Conservation (phyloP, 2,329 filamentous ascomycete species). For the Penicillium sp. region DNA sequence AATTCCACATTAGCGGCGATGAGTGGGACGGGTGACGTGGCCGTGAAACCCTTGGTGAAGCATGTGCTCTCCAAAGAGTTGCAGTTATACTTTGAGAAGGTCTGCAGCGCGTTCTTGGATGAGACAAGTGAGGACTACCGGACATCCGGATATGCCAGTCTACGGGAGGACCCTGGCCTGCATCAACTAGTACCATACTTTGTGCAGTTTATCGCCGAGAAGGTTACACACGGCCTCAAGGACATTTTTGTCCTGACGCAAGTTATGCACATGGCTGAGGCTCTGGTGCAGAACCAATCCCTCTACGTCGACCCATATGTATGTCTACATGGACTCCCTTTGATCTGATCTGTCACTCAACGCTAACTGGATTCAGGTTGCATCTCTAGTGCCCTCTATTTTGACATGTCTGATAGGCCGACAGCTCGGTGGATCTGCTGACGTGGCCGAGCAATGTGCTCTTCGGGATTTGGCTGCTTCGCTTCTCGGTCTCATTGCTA, state of each 20-base stretch:
- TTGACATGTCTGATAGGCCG: slow-evolving; percentile 88
- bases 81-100: slow-evolving; percentile 95
- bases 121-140: slow-evolving; percentile 85
- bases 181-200: slow-evolving; percentile 97
- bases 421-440: slow-evolving; percentile 65
- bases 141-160: slow-evolving; percentile 78
- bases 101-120: slow-evolving; percentile 84
- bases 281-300: slow-evolving; percentile 78
- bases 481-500: slow-evolving; percentile 74
- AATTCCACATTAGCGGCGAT: slow-evolving; percentile 83
- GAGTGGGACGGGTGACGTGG: slow-evolving; percentile 78
- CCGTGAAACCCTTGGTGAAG: slow-evolving; percentile 88
- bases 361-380: slow-evolving; percentile 46
- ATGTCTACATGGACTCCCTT: slow-evolving; percentile 19
- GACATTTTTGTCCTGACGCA: slow-evolving; percentile 85
- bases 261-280: slow-evolving; percentile 87
- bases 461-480: slow-evolving; percentile 83
- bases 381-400: slow-evolving; percentile 77
- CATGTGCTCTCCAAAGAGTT: slow-evolving; percentile 95
- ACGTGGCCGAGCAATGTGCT: slow-evolving; percentile 66
- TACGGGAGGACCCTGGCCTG: slow-evolving; percentile 85
- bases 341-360: neutral
- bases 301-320: slow-evolving; percentile 73
- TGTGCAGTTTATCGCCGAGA: slow-evolving; percentile 91
- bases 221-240: slow-evolving; percentile 91